phyloP scores from a whole-genome alignment of 805 yeast species.

The Lipomyces japonicus region DNA sequence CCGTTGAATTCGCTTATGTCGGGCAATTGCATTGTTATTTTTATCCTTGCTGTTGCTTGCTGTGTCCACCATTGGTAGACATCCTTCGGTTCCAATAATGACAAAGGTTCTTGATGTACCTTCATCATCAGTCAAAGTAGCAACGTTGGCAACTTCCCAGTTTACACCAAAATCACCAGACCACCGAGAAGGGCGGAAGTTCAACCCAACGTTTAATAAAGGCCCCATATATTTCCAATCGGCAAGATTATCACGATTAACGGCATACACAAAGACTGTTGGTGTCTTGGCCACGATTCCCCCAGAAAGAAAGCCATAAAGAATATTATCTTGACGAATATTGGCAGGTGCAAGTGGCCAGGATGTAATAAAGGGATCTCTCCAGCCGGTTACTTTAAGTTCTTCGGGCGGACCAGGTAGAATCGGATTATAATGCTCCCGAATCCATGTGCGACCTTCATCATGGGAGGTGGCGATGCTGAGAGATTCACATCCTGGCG shows the following conservation, averaged over 20 bases:
- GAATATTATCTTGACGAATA: neutral
- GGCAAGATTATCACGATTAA: neutral
- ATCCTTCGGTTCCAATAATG: conserved; percentile 4
- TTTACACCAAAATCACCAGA: conserved; percentile 3
- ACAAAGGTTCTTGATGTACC: neutral
- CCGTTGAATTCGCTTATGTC: neutral
- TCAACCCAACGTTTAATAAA: neutral
- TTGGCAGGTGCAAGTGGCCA: conserved; percentile 1
- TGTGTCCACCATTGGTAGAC: too few species aligned
- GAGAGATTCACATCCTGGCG: conserved; percentile 3
- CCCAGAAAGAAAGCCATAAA: conserved; percentile 3
- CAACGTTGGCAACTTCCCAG: conserved; percentile 5
- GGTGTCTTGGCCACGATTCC: conserved; percentile 1
- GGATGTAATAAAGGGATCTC: conserved; percentile 4
- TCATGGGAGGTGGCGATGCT: conserved; percentile 4
- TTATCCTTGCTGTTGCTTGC: too few species aligned
- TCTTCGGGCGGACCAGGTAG: neutral
- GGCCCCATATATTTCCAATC: neutral
- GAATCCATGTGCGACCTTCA: conserved; percentile 3
- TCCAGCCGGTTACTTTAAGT: conserved; percentile 4
- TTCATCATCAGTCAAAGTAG: neutral
- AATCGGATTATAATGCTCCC: neutral
- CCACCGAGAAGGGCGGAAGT: conserved; percentile 7
- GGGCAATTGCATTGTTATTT: neutral
- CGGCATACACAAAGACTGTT: conserved; percentile 3